Evolutionary conservation across 75 land plant genomes (phyloP).

Genomic region (Selaginella tamariscina): DNA sequence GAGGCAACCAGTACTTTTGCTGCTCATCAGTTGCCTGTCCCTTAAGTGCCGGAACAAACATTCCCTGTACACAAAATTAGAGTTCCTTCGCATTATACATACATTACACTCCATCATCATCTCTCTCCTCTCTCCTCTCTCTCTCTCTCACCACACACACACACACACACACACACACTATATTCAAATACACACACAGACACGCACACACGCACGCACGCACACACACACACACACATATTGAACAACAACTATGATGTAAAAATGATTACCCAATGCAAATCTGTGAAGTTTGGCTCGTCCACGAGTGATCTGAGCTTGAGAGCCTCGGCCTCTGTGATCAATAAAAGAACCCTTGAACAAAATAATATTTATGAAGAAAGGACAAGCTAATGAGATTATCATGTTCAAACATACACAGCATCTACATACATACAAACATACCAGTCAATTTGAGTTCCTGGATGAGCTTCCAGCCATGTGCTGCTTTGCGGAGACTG

Average conservation of each 20-base stretch:
- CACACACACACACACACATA: too few species aligned
- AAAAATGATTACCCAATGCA: slow-evolving; percentile 67
- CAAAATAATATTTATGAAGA: not conserved
- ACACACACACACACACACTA: too few species aligned
- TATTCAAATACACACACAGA: too few species aligned
- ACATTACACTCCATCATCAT: not conserved
- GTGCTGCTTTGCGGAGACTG: slow-evolving; percentile 61
- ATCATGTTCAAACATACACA: too few species aligned
- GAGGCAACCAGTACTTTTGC: slow-evolving; percentile 80
- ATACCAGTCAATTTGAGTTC: slow-evolving; percentile 68
- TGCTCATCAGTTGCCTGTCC: slow-evolving; percentile 97
- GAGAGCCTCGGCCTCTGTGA: slow-evolving; percentile 76
- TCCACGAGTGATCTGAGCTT: slow-evolving; percentile 57
- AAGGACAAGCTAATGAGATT: too few species aligned
- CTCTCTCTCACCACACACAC: too few species aligned
- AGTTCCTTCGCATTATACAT: too few species aligned
- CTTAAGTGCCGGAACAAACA: slow-evolving; percentile 90
- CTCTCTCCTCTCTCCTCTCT: not conserved
- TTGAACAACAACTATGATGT: not conserved
- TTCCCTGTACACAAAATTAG: slow-evolving; percentile 42
- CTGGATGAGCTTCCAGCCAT: slow-evolving; percentile 80
- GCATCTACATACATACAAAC: not conserved
- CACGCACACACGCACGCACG: too few species aligned
- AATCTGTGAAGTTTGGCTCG: slow-evolving; percentile 74
- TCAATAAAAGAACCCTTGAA: not conserved